Base-by-base conservation (phyloP, 495 filamentous ascomycete genomes). In the Beverwykella pulmonaria region DNA sequence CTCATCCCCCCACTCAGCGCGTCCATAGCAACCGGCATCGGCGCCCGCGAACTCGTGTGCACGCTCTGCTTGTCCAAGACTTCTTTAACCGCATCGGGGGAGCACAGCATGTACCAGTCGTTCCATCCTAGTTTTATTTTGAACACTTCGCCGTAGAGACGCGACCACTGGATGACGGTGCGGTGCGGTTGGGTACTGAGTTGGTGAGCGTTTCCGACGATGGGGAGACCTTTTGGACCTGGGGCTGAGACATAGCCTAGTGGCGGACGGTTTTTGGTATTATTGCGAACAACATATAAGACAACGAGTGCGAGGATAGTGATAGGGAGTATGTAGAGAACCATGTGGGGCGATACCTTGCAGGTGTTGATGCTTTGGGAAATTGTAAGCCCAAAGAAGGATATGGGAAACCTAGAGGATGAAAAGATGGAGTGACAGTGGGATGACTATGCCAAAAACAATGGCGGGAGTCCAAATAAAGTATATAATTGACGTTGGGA, bases 31-130 rank as follows among this genome's bases (percentile, higher is more conserved):
- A 67, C 70, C 12, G 62, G 66, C 26, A 50, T 54, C 39, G 66
- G 70, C 26, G 59, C 30, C 19, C 70, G 48, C 4, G 56, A 62
- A 9, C 22, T 46, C 23, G 70, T 57, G 22, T 62, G 14, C 48
- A 25, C 66, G 19, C 54, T 62, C 53, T 69, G 67, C 23, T 46
- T 53, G 30, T 72, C 70, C 32, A 72, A 19, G 7, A 72, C 48
- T 23, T 72, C 66, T 47, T 69, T 69, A 0, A 72, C 70, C 2
- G 70, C 61, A 7, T 53, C 34, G 36, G 70, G 65, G 10, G 60
- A 65, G 32, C 66, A 66, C 0, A 72, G 36, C 66, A 69, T 66
- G 58, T 64, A 64, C 70, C 70, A 72, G 53, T 66, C 59, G 59
- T 72, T 56, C 53, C 66, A 65, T 23, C 70, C 70, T 4, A 72